A percentile compares a stretch with the other conserved stretches of the same genome.
These are phyloP conservation scores for Priceomyces fermenticarens DNA, from an alignment of 805 yeast species.

Conservation along the genomic window DNA sequence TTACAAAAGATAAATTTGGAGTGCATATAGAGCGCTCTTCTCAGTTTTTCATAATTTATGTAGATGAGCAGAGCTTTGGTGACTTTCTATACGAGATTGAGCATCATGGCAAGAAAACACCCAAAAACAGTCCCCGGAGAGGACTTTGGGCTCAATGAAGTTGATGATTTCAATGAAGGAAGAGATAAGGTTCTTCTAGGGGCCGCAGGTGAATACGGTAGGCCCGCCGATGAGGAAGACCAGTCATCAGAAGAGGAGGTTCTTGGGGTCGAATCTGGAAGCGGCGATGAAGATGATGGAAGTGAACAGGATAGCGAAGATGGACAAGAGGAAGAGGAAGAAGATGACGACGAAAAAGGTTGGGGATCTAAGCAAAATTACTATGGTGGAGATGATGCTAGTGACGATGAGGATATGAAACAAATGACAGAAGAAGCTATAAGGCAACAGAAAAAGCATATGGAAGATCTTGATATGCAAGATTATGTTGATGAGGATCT, in stretches of 20 bases:
- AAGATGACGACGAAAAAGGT: conserved; percentile 29
- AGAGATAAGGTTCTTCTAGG: conserved; percentile 56
- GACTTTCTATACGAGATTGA: neutral
- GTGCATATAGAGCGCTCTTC: neutral
- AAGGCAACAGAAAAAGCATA: conserved; percentile 71
- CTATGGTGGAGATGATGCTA: conserved; percentile 63
- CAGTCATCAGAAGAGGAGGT: conserved; percentile 58
- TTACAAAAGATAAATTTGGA: neutral
- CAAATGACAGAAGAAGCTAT: conserved; percentile 85
- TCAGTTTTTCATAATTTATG: neutral
- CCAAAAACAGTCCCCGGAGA: conserved; percentile 10
- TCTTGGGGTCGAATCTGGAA: conserved; percentile 36
- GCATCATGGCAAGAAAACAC: conserved; percentile 18
- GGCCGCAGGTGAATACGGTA: conserved; percentile 48
- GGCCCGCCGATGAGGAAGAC: conserved; percentile 28
- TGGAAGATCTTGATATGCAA: conserved; percentile 69
- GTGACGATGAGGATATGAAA: conserved; percentile 73
- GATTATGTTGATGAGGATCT: conserved; percentile 65
- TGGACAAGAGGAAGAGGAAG: conserved; percentile 30
- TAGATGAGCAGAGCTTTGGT: conserved; percentile 1
- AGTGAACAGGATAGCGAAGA: conserved; percentile 39
- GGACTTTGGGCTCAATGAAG: conserved; percentile 55
- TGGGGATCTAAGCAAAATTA: conserved; percentile 48
- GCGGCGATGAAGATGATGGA: conserved; percentile 19
- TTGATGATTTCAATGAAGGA: conserved; percentile 63